Evolutionary conservation across 2,329 filamentous ascomycete genomes (phyloP), one percentile per base, ranked within the genome.

Genomic region (Fusarium oxysporum): DNA sequence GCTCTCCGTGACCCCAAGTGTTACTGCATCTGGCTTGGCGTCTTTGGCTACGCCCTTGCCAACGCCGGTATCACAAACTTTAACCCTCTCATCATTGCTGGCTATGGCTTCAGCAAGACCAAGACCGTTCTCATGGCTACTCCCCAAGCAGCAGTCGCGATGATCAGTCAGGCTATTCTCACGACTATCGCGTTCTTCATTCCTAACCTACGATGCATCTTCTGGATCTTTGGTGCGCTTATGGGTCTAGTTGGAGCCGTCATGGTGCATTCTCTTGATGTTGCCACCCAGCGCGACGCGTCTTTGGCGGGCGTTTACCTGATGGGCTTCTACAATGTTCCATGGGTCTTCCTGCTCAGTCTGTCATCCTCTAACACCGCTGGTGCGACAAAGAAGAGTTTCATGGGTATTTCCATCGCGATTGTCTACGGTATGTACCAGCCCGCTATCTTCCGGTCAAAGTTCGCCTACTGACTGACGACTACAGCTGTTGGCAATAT

Each of bases 41-140:
- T 76, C 1, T 68, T 93, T 33, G 91, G 89, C 80, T 88, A 92
- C 74, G 91, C 91, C 23, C 85, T 93, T 28, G 90, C 91, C 53
- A 90, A 93, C 68, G 89, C 90, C 59, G 92, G 92, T 78, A 88
- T 93, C 77, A 92, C 93, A 79, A 86, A 90, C 76, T 85, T 90
- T 74, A 85, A 85, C 72, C 82, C 89, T 53, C 83, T 90, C 43
- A 90, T 92, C 70, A 83, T 91, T 38, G 91, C 91, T 66, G 89
- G 89, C 69, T 81, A 79, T n/a, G 81, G 81, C 0, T 82, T 80
- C 53, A 76, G 68, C 9, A 70, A 74, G 43, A 74, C 72, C 0
- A 78, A 77, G 25, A 80, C 78, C 0, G 78, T 78, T 1, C 57
- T 81, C 0, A 79, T 81, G 77, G 78, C 80, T 0, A 80, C 79